phyloP scores from a whole-genome alignment of 176 grass and related monocot genomes.

The Olyra latifolia region DNA sequence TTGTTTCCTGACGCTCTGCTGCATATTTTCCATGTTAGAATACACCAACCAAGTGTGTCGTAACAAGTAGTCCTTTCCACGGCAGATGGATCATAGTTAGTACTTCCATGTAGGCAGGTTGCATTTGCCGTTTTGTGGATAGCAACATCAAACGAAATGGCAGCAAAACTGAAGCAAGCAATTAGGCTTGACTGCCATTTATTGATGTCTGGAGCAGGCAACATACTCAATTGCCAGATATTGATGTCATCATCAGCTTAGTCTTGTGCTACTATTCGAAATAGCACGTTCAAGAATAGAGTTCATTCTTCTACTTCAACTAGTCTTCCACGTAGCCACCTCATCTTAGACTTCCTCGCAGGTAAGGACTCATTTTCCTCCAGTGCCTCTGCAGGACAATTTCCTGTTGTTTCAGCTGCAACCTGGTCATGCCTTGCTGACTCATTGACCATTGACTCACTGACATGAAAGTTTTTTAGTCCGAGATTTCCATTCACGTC shows the following conservation, averaged over 20 bases:
- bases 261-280: not conserved
- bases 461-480: slow-evolving; percentile 20
- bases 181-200: not conserved
- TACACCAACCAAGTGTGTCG: not conserved
- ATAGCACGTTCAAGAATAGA: not conserved
- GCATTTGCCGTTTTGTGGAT: not conserved
- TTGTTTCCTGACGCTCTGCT: not conserved
- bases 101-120: not conserved
- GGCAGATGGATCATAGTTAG: not conserved
- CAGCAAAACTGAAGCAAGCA: slow-evolving; percentile 14
- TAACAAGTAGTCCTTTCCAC: not conserved
- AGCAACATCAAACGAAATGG: slow-evolving; percentile 9
- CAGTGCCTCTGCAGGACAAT: not conserved
- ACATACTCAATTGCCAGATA: not conserved
- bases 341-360: slow-evolving; percentile 42
- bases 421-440: slow-evolving; percentile 3
- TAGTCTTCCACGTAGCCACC: slow-evolving; percentile 66
- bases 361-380: slow-evolving; percentile 19
- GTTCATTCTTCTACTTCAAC: slow-evolving; percentile 40
- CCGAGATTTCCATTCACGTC: slow-evolving; percentile 34
- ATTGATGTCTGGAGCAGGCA: not conserved
- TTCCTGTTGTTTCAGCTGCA: slow-evolving; percentile 18
- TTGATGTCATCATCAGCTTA: not conserved
- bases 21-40: not conserved
- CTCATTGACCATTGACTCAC: slow-evolving; percentile 27